Evolutionary conservation across 371 early-diverging fungal species (phyloP), one percentile per base, ranked within the genome.

Genomic region (Lichtheimia hyalospora): DNA sequence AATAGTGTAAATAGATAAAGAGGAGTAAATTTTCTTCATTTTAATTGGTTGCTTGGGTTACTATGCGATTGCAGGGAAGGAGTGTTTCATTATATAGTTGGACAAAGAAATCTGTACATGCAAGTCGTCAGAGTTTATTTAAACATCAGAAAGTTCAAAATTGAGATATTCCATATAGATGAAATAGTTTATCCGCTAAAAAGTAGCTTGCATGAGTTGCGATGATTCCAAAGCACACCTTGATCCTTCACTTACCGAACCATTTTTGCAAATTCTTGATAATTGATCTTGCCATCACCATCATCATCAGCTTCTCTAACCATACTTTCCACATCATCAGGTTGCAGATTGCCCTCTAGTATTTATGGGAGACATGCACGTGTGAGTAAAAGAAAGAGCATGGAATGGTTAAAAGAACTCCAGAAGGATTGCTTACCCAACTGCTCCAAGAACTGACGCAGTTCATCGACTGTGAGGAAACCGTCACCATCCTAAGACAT

Each of bases 221-320:
- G 58, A n/a, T 23, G 18, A 25, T 2, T 21, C 20, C 49, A 54
- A 34, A 64, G 67, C 73, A 28, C 28, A 3, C 6, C 7, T 28
- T 7, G 28, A 28, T 28, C 28, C 28, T 7, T 28, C 28, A 7
- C 28, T 34, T 34, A 34, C 28, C 28, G 10, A 2, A 94, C 86
- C 82, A 96, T 90, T 80, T 92, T 92, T 68, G 92, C 87, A 70
- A 97, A 97, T 68, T 94, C 95, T 68, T 94, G 91, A 70, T 93
- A 92, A 74, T 93, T 92, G 65, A 97, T 89, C 60, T 83, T 78
- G 42, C 92, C 92, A 74, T 92, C 92, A 42, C 92, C 91, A 64
- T 91, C 91, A 60, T 86, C 86, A 74, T 92, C 93, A 56, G 92
- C 92, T 64, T 91, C 92, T 52, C 81, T 75, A 49, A 97, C 91